These are phyloP conservation scores for Teratosphaeria nubilosa DNA, from an alignment of 2,329 filamentous ascomycete genomes.

Conservation along the genomic window DNA sequence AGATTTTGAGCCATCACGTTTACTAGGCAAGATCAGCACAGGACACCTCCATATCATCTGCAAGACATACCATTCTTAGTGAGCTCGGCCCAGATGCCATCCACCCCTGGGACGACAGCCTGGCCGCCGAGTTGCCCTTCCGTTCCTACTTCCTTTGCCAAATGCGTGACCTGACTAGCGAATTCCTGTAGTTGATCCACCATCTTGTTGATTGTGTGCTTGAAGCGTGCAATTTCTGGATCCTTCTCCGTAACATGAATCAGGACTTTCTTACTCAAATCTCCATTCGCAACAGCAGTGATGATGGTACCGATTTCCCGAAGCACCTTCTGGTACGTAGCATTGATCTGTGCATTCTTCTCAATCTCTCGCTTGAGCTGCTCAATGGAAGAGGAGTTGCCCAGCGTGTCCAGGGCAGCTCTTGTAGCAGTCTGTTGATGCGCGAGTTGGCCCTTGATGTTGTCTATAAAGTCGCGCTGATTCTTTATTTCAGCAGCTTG, in stretches of 20 bases:
- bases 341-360: slow-evolving; percentile 96
- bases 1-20: slow-evolving; percentile 99
- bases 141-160: slow-evolving; percentile 91
- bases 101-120: slow-evolving; percentile 84
- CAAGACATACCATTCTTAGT: slow-evolving; percentile 47
- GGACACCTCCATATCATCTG: neutral
- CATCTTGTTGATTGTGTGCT: slow-evolving; percentile 97
- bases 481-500: slow-evolving; percentile 86
- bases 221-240: slow-evolving; percentile 95
- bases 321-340: slow-evolving; percentile 95
- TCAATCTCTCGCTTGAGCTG: slow-evolving; percentile 85
- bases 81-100: slow-evolving; percentile 95
- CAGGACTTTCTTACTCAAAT: slow-evolving; percentile 91
- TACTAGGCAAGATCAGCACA: slow-evolving; percentile 42
- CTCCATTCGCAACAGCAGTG: slow-evolving; percentile 87
- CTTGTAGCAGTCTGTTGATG: slow-evolving; percentile 80
- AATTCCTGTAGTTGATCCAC: slow-evolving; percentile 97
- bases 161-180: slow-evolving; percentile 87
- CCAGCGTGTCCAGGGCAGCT: slow-evolving; percentile 65
- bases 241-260: slow-evolving; percentile 96
- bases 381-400: slow-evolving; percentile 80
- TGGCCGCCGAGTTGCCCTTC: slow-evolving; percentile 91
- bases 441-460: slow-evolving; percentile 74
- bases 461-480: slow-evolving; percentile 75
- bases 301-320: slow-evolving; percentile 96